Evolutionary conservation across 306 rosid species (phyloP).

Genomic region (Medicago lupulina): DNA sequence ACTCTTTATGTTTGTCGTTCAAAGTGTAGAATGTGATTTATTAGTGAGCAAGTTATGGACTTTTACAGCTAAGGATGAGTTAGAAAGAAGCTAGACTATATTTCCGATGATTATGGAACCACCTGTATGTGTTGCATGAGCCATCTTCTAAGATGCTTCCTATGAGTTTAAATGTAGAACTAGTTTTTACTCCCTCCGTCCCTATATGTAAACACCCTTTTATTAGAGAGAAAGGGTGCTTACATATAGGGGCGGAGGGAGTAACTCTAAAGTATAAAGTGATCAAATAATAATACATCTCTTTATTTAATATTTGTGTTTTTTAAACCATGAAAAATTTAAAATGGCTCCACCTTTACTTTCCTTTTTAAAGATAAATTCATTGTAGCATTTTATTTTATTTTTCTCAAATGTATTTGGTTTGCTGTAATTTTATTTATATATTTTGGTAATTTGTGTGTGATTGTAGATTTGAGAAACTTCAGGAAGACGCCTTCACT

Average conservation of each 20-base stretch:
- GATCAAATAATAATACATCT: not conserved
- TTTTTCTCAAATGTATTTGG: too few relatives aligned
- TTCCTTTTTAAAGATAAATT: not conserved
- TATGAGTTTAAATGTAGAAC: not conserved
- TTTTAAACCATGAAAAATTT: not conserved
- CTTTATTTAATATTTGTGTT: not conserved
- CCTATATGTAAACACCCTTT: too few relatives aligned
- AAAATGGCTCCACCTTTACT: not conserved
- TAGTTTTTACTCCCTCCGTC: too few relatives aligned
- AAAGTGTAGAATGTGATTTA: not conserved
- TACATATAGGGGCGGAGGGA: too few relatives aligned
- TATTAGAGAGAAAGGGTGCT: too few relatives aligned
- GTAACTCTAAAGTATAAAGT: not conserved
- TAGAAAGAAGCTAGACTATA: conserved; percentile 9
- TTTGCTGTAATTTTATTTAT: conserved; percentile 8
- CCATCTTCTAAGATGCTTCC: conserved; percentile 10
- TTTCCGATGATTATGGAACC: conserved; percentile 12
- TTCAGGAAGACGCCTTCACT: conserved; percentile 82
- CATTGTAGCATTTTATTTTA: not conserved
- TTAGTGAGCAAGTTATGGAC: not conserved
- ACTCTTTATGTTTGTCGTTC: not conserved
- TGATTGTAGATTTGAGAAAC: conserved; percentile 81
- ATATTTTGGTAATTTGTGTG: not conserved
- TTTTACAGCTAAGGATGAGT: conserved; percentile 1
- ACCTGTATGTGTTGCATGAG: too few relatives aligned